Evolutionary conservation across 2,329 filamentous ascomycete genomes (phyloP).

Genomic region (Dactylellina cionopaga): DNA sequence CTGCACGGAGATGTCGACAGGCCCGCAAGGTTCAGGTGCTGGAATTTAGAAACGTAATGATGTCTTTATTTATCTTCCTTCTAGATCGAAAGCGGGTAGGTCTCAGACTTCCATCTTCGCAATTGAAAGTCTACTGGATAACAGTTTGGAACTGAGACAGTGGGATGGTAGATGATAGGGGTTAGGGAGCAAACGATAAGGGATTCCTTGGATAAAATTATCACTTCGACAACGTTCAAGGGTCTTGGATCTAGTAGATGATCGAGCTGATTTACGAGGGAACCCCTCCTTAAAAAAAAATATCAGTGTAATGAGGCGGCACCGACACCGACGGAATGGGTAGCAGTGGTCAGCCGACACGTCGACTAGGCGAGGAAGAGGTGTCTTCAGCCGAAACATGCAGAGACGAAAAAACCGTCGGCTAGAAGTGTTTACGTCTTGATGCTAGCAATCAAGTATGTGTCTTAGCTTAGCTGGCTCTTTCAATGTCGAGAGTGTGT

Average conservation of each 20-base stretch:
- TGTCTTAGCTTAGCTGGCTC: slow-evolving; percentile 20
- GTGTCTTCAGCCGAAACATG: slow-evolving; percentile 53
- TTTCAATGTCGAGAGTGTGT: slow-evolving; percentile 14
- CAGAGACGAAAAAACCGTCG: slow-evolving; percentile 36
- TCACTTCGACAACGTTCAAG: slow-evolving; percentile 30
- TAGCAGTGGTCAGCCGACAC: slow-evolving; percentile 52
- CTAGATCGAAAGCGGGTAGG: slow-evolving; percentile 41
- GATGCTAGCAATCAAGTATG: slow-evolving; percentile 7
- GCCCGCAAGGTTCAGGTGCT: slow-evolving; percentile 17
- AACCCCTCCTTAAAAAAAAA: slow-evolving; percentile 29
- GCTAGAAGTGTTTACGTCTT: slow-evolving; percentile 21
- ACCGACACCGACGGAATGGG: slow-evolving; percentile 51
- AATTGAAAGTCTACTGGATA: slow-evolving; percentile 47
- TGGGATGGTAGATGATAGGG: slow-evolving; percentile 53
- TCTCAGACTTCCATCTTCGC: slow-evolving; percentile 18
- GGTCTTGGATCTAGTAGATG: slow-evolving; percentile 50
- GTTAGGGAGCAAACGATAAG: slow-evolving; percentile 44
- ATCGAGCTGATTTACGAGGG: slow-evolving; percentile 24
- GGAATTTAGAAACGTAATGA: slow-evolving; percentile 49
- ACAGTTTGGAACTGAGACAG: slow-evolving; percentile 45
- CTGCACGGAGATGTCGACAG: slow-evolving; percentile 18
- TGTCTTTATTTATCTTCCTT: slow-evolving; percentile 35
- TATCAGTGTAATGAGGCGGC: slow-evolving; percentile 39
- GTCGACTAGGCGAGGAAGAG: slow-evolving; percentile 51
- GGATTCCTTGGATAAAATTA: slow-evolving; percentile 38